Base-by-base conservation (phyloP, 2,329 filamentous ascomycete species). In the Aspergillus novoparasiticus region DNA sequence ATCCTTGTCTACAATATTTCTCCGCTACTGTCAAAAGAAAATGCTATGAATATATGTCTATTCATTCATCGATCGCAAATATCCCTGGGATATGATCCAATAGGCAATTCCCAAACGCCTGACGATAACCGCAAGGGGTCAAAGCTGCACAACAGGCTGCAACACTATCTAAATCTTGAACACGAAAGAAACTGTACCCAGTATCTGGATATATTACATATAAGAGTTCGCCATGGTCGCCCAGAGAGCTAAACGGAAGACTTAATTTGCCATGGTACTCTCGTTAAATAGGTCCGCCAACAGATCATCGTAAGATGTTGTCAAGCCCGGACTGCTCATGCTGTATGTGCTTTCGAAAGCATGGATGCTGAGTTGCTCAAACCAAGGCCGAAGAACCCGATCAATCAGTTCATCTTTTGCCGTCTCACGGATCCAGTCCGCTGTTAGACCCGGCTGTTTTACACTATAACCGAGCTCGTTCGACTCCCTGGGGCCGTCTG, bases 311-410 rank as follows among this genome's bases (percentile, higher is more conserved):
- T 85, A 82, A 71, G 91, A 93, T 11, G 82, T 83, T 58, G 88
- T 85, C 70, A 84, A 75, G 76, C 96, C 92, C 30, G 90, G 79
- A 48, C 78, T 77, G 41, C 88, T 89, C 88, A 97, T 94, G 19
- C 90, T 88, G 77, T 99, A 99, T 60, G 91, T 94, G 65, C 90
- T 91, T 81, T 99, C 95, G 79, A 97, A 99, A 0, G 92, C 90
- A 75, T 90, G 92, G 72, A 99, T 97, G 75, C 94, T 97, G 67
- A 99, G 80, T 75, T 96, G 91, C 16, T 90, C 90, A 74, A 98
- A 93, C 79, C 97, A 98, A 0, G 94, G 94, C 69, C 91, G 85
- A 66, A 98, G 79, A 14, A 97, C 86, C 74, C 90, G 90, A 63
- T 88, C 88, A 6, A 95, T 86, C 62, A 98, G 81, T 67, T 88